A percentile compares a stretch with the other conserved stretches of the same genome.
These are phyloP conservation scores for Gnetum montanum DNA, from an alignment of 75 land plant genomes.

Conservation along the genomic window DNA sequence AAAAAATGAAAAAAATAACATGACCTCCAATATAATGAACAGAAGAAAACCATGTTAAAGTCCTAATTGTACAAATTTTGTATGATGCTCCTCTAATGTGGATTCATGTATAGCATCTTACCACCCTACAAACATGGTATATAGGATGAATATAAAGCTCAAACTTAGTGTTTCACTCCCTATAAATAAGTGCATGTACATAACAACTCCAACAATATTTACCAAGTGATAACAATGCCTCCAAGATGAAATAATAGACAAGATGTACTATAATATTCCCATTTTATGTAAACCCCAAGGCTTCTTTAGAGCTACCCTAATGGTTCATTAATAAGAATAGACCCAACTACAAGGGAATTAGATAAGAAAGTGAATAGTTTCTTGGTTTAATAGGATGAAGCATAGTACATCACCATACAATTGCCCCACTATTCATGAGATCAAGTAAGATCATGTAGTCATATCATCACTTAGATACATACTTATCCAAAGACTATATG, in stretches of 20 bases:
- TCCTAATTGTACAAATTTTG: conserved; percentile 12
- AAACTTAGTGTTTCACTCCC: conserved; percentile 15
- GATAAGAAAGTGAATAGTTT: too few relatives aligned
- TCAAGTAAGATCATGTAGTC: too few relatives aligned
- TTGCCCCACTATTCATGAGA: too few relatives aligned
- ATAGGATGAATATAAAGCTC: conserved; percentile 18
- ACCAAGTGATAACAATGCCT: conserved; percentile 17
- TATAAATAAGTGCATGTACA: conserved; percentile 15
- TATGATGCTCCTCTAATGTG: conserved; percentile 8
- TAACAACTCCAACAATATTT: conserved; percentile 22
- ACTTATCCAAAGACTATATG: too few relatives aligned
- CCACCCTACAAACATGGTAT: conserved; percentile 17
- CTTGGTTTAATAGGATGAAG: too few relatives aligned
- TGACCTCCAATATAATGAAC: conserved; percentile 6
- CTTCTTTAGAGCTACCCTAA: too few relatives aligned
- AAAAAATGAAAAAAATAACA: conserved; percentile 7
- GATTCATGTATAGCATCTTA: conserved; percentile 10
- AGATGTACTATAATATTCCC: not conserved
- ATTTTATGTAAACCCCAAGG: conserved; percentile 1
- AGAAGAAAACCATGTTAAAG: conserved; percentile 11
- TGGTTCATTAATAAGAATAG: too few relatives aligned
- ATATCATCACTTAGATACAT: too few relatives aligned
- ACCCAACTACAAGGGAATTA: too few relatives aligned
- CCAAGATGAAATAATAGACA: not conserved
- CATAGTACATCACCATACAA: too few relatives aligned